Percentiles rank a stretch among this genome's conserved stretches.
Conservation (phyloP, 2,329 filamentous ascomycete genomes). For the Stachybotrys chartarum region DNA sequence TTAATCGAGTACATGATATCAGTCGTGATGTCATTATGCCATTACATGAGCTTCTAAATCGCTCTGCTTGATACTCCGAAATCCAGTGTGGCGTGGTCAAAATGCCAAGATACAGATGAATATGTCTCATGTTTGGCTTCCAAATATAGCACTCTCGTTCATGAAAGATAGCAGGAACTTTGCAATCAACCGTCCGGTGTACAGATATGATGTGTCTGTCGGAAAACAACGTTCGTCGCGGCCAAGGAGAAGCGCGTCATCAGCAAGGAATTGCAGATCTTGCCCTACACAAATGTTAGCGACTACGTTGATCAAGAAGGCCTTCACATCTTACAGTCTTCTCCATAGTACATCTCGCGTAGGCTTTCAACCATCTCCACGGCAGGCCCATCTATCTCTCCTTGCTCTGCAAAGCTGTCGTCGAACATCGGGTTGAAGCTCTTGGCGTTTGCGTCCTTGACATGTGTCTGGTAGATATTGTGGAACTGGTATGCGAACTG, state of each 20-base stretch:
- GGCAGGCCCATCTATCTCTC: conserved; percentile 38
- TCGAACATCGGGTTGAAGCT: conserved; percentile 51
- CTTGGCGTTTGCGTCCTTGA: conserved; percentile 37
- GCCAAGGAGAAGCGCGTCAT: conserved; percentile 38
- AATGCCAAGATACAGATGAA: neutral
- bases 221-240: conserved; percentile 38
- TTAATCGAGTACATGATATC: neutral
- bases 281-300: conserved; percentile 18
- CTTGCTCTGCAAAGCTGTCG: conserved; percentile 28
- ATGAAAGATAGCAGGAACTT: conserved; percentile 49
- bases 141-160: conserved; percentile 42
- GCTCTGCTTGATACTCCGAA: no score
- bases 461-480: conserved; percentile 51
- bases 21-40: conserved; percentile 1
- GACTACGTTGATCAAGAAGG: conserved; percentile 6
- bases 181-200: conserved; percentile 44
- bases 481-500: conserved; percentile 56
- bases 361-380: conserved; percentile 38
- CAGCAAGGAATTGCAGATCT: conserved; percentile 34
- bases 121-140: conserved; percentile 13
- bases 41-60: no score
- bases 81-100: neutral
- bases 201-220: conserved; percentile 40
- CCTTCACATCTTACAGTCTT: conserved; percentile 31
- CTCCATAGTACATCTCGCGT: conserved; percentile 34